phyloP scores from a whole-genome alignment of 2,329 filamentous ascomycete species.

The Mycocentrospora acerina region DNA sequence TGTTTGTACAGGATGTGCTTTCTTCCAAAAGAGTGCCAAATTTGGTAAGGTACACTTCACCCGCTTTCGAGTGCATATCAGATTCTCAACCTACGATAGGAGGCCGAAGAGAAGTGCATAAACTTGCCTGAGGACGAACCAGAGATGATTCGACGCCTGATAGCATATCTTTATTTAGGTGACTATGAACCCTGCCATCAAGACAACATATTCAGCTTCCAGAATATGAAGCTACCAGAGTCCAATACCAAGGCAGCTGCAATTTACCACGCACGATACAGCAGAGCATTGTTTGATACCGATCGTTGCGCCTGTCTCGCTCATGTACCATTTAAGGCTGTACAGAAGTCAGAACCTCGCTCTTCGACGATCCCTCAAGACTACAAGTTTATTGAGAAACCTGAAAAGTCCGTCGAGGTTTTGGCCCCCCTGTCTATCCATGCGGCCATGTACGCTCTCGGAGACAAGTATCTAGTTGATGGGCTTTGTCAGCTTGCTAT shows the following conservation, averaged over 20 bases:
- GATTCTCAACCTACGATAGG: constrained; percentile 2
- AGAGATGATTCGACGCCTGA: constrained; percentile 18
- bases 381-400: constrained; percentile 1
- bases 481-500: constrained; percentile 9
- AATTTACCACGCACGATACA: constrained; percentile 3
- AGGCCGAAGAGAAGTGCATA: constrained; percentile 11
- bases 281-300: neutral
- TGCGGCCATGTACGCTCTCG: constrained; percentile 20
- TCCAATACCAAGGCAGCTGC: neutral
- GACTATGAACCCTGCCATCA: constrained; percentile 19
- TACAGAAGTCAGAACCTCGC: neutral
- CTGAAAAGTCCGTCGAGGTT: constrained; percentile 16
- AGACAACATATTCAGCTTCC: neutral
- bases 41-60: constrained; percentile 6
- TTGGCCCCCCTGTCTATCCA: constrained; percentile 29
- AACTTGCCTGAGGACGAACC: constrained; percentile 21
- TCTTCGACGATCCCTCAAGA: neutral
- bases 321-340: neutral
- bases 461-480: constrained; percentile 19
- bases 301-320: constrained; percentile 12
- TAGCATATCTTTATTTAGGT: constrained; percentile 20
- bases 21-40: constrained; percentile 15
- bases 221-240: constrained; percentile 3
- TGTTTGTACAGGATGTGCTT: constrained; percentile 13
- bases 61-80: neutral